Evolutionary conservation across 305 asterid genomes (phyloP).

Genomic region (Fraxinus latifolia): DNA sequence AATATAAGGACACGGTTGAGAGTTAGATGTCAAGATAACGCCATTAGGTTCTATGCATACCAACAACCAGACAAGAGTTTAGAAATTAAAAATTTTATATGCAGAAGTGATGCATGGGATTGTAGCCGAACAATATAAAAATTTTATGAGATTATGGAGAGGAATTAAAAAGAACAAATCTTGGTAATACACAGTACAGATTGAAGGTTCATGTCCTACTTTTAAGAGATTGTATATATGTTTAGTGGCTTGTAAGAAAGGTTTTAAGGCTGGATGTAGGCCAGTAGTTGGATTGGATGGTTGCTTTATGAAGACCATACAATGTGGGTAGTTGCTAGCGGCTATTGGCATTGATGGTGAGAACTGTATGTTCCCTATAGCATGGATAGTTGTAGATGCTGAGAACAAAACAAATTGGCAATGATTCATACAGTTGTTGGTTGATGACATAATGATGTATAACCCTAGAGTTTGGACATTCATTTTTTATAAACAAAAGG

Average conservation of each 20-base stretch:
- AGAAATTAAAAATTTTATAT: no score
- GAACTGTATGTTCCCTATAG: neutral
- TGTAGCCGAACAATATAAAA: no score
- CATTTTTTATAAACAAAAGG: neutral
- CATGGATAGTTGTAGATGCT: neutral
- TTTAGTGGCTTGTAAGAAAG: neutral
- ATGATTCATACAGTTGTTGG: neutral
- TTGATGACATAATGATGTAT: neutral
- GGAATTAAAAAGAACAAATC: neutral
- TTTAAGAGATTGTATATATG: neutral
- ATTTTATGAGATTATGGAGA: no score
- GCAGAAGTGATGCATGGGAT: neutral
- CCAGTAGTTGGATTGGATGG: neutral
- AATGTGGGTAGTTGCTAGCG: neutral
- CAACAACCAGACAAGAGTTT: no score
- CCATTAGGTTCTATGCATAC: no score
- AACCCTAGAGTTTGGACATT: neutral
- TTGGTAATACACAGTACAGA: neutral
- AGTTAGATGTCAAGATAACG: no score
- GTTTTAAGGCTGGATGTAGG: neutral
- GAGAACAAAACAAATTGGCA: neutral
- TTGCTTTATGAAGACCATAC: neutral
- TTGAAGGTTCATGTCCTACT: neutral
- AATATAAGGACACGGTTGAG: no score
- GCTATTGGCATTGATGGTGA: neutral